Evolutionary conservation across 148 eudicot species (phyloP).

Genomic region (Vaccinium myrtillus): DNA sequence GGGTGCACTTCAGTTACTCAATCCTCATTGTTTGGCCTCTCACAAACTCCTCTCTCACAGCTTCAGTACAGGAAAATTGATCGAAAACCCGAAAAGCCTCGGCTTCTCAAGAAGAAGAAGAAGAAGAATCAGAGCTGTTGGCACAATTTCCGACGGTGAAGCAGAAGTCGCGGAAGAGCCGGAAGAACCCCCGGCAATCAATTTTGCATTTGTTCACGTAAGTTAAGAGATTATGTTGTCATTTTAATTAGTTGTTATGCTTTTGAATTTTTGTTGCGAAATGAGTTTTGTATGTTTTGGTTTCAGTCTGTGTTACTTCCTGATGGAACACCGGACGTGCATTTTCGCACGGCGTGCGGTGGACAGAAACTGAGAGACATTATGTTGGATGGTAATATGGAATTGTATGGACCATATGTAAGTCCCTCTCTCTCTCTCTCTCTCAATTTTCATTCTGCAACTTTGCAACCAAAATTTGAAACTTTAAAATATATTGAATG

Average conservation of each 20-base stretch:
- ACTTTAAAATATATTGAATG: no score
- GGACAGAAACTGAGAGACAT: conserved; percentile 84
- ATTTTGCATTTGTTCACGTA: conserved; percentile 73
- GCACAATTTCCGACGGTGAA: conserved; percentile 43
- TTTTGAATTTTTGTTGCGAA: not conserved
- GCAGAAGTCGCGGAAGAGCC: conserved; percentile 21
- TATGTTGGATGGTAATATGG: conserved; percentile 72
- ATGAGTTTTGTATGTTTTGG: not conserved
- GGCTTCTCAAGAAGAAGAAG: conserved; percentile 21
- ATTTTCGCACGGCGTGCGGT: conserved; percentile 58
- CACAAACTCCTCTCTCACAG: conserved; percentile 31
- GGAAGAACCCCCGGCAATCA: conserved; percentile 49
- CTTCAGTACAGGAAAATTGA: conserved; percentile 17
- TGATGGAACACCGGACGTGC: conserved; percentile 90
- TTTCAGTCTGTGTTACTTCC: conserved; percentile 79
- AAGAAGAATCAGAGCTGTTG: conserved; percentile 51
- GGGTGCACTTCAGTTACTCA: conserved; percentile 47
- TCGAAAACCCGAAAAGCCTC: conserved; percentile 15
- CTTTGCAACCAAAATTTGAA: no score
- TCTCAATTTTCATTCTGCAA: not conserved
- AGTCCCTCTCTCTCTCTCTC: conserved; percentile 20
- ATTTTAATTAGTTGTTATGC: not conserved
- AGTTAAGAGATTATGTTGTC: conserved; percentile 14
- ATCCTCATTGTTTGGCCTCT: conserved; percentile 39
- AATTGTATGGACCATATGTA: conserved; percentile 93